A percentile compares a stretch with the other conserved stretches of the same genome.
phyloP scores from a whole-genome alignment of 2,329 filamentous ascomycete genomes.

The Aureobasidium vineae region DNA sequence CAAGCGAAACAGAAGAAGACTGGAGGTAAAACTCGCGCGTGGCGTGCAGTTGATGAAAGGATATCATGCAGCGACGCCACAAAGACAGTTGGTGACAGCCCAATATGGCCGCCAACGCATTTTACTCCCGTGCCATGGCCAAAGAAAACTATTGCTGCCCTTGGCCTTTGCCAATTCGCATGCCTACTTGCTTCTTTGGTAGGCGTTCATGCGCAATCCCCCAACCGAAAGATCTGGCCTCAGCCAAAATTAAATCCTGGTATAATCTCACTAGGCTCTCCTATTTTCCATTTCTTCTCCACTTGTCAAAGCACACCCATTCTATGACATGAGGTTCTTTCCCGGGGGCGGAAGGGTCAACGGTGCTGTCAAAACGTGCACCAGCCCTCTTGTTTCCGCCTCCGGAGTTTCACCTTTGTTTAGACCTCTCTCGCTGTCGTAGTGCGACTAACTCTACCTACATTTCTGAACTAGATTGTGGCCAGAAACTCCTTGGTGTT shows the following conservation, averaged over 20 bases:
- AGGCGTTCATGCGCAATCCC: neutral
- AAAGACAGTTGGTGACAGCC: constrained; percentile 16
- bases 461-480: constrained; percentile 21
- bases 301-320: neutral
- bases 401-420: constrained; percentile 16
- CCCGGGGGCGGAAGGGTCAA: constrained; percentile 22
- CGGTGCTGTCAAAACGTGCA: constrained; percentile 21
- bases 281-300: neutral
- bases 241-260: neutral
- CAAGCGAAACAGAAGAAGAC: neutral
- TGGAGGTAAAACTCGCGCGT: neutral
- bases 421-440: constrained; percentile 18
- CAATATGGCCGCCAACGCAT: constrained; percentile 22
- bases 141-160: constrained; percentile 4
- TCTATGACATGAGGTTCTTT: neutral
- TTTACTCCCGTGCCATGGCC: neutral
- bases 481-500: neutral
- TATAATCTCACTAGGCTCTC: neutral
- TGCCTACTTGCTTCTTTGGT: neutral
- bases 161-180: constrained; percentile 1
- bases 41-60: neutral
- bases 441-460: neutral
- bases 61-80: neutral
- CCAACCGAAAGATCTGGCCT: neutral
- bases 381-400: neutral